phyloP scores from a whole-genome alignment of 2,329 filamentous ascomycete species.

The Erysiphe pulchra region DNA sequence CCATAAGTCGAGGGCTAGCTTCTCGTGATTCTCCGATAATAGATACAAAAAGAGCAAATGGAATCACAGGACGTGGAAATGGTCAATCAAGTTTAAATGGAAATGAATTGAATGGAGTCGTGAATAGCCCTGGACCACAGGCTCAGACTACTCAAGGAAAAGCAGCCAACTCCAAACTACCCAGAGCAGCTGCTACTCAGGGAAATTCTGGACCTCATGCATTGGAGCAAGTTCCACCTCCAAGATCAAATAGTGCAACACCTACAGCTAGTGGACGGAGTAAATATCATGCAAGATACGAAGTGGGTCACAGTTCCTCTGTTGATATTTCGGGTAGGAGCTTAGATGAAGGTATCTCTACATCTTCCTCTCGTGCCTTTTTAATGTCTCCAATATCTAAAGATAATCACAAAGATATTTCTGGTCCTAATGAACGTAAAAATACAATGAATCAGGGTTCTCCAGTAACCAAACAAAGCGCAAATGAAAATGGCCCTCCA shows the following conservation, averaged over 20 bases:
- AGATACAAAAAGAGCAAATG: constrained; percentile 24
- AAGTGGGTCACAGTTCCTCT: constrained; percentile 10
- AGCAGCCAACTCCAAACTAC: constrained; percentile 26
- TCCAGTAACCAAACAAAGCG: constrained; percentile 14
- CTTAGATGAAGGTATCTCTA: constrained; percentile 14
- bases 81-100: constrained; percentile 15
- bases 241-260: constrained; percentile 11
- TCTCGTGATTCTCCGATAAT: constrained; percentile 9
- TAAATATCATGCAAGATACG: constrained; percentile 9
- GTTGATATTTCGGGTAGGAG: constrained; percentile 18
- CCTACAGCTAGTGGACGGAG: constrained; percentile 5
- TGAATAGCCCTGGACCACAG: constrained; percentile 10
- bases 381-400: constrained; percentile 6
- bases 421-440: constrained; percentile 31
- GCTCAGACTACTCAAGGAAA: constrained; percentile 11
- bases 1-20: constrained; percentile 7
- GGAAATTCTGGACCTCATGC: constrained; percentile 37
- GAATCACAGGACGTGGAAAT: constrained; percentile 12
- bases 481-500: constrained; percentile 8
- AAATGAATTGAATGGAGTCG: constrained; percentile 13
- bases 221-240: constrained; percentile 33
- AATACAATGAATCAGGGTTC: constrained; percentile 32
- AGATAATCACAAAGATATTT: constrained; percentile 23
- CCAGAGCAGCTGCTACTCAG: constrained; percentile 30
- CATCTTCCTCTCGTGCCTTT: constrained; percentile 15